phyloP scores from a whole-genome alignment of 2,329 filamentous ascomycete species.

The Aspergillus awamori region DNA sequence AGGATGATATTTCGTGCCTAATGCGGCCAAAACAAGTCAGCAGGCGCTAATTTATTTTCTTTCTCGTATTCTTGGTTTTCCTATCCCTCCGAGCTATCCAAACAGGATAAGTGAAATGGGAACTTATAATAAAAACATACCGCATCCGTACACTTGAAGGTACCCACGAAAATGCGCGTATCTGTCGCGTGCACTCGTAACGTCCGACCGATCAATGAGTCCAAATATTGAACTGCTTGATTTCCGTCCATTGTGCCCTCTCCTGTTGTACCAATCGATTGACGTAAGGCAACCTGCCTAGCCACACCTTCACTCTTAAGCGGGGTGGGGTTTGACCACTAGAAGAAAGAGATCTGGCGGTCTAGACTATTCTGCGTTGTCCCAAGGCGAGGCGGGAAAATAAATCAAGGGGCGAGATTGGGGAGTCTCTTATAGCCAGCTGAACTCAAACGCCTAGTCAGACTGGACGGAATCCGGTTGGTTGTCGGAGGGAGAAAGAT shows the following conservation, averaged over 20 bases:
- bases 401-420: background rate
- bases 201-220: conserved; percentile 73
- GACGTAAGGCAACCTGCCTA: background rate
- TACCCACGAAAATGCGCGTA: conserved; percentile 82
- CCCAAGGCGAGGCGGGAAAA: conserved; percentile 1
- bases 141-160: conserved; percentile 92
- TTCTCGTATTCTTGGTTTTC: conserved; percentile 12
- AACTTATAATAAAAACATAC: conserved; percentile 51
- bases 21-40: conserved; percentile 20
- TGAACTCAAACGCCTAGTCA: background rate
- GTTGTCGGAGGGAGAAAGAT: conserved; percentile 1
- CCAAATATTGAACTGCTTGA: conserved; percentile 43
- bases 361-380: conserved; percentile 15
- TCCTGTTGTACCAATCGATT: conserved; percentile 25
- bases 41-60: background rate
- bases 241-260: conserved; percentile 35
- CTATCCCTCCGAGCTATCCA: conserved; percentile 2
- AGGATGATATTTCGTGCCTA: conserved; percentile 90
- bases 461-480: conserved; percentile 6
- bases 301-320: background rate
- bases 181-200: conserved; percentile 80
- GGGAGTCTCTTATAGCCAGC: conserved; percentile 6
- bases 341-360: conserved; percentile 8
- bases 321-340: conserved; percentile 12
- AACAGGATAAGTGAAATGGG: conserved; percentile 5